Percentiles rank a stretch among this genome's conserved stretches.
These are phyloP conservation scores for Ambrosiella xylebori DNA, from an alignment of 2,329 filamentous ascomycete genomes.

Conservation along the genomic window DNA sequence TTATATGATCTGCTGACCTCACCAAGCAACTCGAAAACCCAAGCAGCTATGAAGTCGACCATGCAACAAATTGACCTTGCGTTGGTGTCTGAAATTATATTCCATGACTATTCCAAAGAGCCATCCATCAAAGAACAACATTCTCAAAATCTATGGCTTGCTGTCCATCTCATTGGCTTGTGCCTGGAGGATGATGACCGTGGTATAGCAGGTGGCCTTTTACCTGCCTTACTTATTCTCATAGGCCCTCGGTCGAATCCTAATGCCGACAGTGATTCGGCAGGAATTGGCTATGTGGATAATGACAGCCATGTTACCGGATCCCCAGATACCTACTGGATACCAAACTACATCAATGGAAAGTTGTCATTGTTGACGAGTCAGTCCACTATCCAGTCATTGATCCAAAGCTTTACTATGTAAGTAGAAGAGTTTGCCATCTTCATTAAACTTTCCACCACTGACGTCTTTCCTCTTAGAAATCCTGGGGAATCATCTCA, in stretches of 20 bases:
- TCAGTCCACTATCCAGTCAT: slow-evolving; percentile 2
- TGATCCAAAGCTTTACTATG: slow-evolving; percentile 6
- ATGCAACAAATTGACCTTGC: not conserved
- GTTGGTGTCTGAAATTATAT: not conserved
- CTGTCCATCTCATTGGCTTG: not conserved
- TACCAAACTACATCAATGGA: slow-evolving; percentile 3
- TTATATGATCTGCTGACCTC: not conserved
- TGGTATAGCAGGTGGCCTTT: not conserved
- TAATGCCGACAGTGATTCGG: not conserved
- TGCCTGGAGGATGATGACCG: not conserved
- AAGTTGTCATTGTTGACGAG: slow-evolving; percentile 5
- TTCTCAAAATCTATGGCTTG: not conserved
- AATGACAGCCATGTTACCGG: too few species aligned
- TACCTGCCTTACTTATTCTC: not conserved
- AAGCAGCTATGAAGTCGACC: not conserved
- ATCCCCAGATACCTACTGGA: not conserved
- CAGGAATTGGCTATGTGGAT: not conserved
- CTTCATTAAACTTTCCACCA: not conserved
- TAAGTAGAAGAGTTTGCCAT: not conserved
- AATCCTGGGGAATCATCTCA: slow-evolving; percentile 19
- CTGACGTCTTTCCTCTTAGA: not conserved
- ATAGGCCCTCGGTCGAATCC: not conserved
- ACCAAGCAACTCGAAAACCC: not conserved
- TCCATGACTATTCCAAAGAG: not conserved
- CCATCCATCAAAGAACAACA: not conserved